A percentile compares a stretch with the other conserved stretches of the same genome.
phyloP scores from a whole-genome alignment of 164 flowering plant genomes.

The Aristolochia fimbriata region DNA sequence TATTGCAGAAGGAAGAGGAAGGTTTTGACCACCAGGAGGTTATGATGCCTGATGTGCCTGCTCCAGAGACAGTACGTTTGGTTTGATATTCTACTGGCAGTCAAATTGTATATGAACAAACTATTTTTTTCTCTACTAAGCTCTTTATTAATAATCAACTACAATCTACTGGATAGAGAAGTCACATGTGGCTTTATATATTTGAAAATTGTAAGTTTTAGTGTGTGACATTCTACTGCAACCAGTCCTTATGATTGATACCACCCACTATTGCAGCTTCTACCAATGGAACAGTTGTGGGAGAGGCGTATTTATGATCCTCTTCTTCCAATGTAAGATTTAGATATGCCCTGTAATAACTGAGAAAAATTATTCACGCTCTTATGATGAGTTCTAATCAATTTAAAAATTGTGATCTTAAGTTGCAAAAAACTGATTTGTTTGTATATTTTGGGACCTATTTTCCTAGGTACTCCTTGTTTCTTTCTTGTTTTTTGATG shows the following conservation, averaged over 20 bases:
- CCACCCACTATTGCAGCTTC: slow-evolving; percentile 46
- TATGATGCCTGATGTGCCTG: slow-evolving; percentile 69
- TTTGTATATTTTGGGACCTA: too few species aligned
- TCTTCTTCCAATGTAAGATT: slow-evolving; percentile 61
- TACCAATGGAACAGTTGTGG: slow-evolving; percentile 70
- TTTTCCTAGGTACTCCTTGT: too few species aligned
- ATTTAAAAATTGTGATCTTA: too few species aligned
- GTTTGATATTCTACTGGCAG: neutral
- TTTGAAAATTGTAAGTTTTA: too few species aligned
- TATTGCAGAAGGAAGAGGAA: slow-evolving; percentile 59
- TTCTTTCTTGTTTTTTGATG: too few species aligned
- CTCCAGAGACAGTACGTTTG: slow-evolving; percentile 63
- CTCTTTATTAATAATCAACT: too few species aligned
- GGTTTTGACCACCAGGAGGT: slow-evolving; percentile 79
- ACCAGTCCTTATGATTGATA: slow-evolving; percentile 4
- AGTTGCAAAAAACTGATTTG: too few species aligned
- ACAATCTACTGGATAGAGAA: too few species aligned
- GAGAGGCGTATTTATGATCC: slow-evolving; percentile 79
- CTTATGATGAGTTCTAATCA: too few species aligned
- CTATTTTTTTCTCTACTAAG: too few species aligned
- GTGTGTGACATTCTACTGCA: neutral
- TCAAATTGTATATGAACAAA: too few species aligned
- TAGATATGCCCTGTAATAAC: neutral
- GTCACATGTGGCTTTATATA: too few species aligned
- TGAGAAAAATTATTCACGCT: neutral